phyloP scores from a whole-genome alignment of 352 stramenopile genomes.

The Globisporangium nunn region DNA sequence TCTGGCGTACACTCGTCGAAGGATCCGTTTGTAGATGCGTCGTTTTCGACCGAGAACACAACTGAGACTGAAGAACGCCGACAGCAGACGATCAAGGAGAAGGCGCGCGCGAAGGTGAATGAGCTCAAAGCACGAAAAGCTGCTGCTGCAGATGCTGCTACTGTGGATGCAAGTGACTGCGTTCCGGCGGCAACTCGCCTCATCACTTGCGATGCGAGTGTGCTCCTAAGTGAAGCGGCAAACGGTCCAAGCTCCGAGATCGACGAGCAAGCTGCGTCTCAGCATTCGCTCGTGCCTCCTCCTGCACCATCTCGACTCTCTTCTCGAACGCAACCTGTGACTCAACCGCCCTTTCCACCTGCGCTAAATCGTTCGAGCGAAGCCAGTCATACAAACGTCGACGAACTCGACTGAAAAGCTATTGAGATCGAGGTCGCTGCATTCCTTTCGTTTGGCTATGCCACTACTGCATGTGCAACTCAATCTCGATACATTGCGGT shows the following conservation, averaged over 20 bases:
- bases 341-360: not conserved
- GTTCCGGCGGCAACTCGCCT: constrained; percentile 4
- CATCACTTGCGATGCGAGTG: constrained; percentile 6
- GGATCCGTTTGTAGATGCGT: constrained; percentile 43
- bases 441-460: not conserved
- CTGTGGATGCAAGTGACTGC: not conserved
- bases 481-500: no score
- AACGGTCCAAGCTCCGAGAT: not conserved
- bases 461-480: not conserved
- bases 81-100: constrained; percentile 6
- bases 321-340: not conserved
- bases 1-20: constrained; percentile 19
- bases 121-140: constrained; percentile 8
- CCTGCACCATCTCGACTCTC: constrained; percentile 9
- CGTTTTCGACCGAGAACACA: constrained; percentile 21
- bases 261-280: not conserved
- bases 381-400: constrained; percentile 31
- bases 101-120: constrained; percentile 6
- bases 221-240: not conserved
- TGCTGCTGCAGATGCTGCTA: not conserved
- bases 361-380: not conserved
- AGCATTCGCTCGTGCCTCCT: constrained; percentile 9
- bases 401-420: constrained; percentile 38
- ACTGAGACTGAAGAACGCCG: not conserved
- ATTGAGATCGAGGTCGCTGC: no score